Evolutionary conservation across 1,284 basidiomycete species (phyloP).

Genomic region (Malassezia sp.): DNA sequence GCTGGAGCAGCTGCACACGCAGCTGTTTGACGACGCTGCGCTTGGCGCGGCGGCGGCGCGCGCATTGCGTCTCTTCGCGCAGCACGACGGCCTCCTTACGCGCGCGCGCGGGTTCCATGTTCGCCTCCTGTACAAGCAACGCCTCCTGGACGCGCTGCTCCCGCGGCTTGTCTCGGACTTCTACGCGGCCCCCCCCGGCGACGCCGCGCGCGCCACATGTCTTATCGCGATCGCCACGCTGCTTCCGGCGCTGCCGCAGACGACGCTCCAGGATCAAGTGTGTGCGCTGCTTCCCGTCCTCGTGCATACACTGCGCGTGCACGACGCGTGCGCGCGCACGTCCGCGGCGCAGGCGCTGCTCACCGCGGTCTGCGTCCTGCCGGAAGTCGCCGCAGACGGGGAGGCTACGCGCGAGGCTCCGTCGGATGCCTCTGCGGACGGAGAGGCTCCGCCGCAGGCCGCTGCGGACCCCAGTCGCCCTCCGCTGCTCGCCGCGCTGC

Average conservation of each 20-base stretch:
- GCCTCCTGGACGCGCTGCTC: conserved; percentile 63
- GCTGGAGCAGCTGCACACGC: conserved; percentile 22
- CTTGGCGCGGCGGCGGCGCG: conserved; percentile 6
- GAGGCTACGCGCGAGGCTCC: conserved; percentile 18
- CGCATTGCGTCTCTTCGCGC: conserved; percentile 19
- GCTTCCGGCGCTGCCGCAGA: conserved; percentile 67
- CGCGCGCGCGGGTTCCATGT: conserved; percentile 24
- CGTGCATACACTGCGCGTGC: conserved; percentile 67
- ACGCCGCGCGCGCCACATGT: conserved; percentile 56
- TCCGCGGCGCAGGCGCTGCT: conserved; percentile 71
- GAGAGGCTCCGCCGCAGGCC: not conserved
- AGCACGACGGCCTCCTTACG: conserved; percentile 15
- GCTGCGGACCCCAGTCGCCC: not conserved
- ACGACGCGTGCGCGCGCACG: conserved; percentile 60
- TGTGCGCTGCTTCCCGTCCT: conserved; percentile 73
- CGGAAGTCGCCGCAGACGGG: conserved; percentile 50
- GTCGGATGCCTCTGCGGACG: not conserved
- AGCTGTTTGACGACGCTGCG: conserved; percentile 21
- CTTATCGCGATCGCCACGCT: conserved; percentile 74
- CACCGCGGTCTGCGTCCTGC: conserved; percentile 55
- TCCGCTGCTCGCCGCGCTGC: conserved; percentile 11
- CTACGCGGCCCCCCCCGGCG: not conserved
- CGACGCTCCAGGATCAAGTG: conserved; percentile 33
- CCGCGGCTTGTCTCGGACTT: conserved; percentile 57
- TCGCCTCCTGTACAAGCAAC: conserved; percentile 58